Evolutionary conservation across 2,329 filamentous ascomycete genomes (phyloP), one percentile per base, ranked within the genome.

Genomic region (Colletotrichum lentis): DNA sequence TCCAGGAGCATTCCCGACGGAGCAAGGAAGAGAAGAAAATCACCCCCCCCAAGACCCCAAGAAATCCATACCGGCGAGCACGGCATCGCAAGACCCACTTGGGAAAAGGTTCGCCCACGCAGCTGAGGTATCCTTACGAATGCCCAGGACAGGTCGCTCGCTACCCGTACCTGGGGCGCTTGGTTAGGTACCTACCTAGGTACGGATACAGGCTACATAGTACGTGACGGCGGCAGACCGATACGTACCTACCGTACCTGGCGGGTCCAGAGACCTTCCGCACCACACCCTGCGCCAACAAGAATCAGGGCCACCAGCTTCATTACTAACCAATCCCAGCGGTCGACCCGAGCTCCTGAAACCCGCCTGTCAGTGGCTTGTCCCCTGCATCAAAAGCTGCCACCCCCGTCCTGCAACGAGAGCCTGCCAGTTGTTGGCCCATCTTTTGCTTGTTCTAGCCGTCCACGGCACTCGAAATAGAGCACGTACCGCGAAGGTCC

Each of bases 351-450:
- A 44, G 62, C 43, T 46, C 66, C 55, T 69, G 66, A 65, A 69
- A 69, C 62, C 66, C 66, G 66, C 27, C 54, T 66, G 62, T 57
- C 55, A 61, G 62, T 66, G 66, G 66, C 66, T 69, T 69, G 49
- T 52, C 66, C 66, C 66, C 66, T 69, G 66, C 66, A 66, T 69
- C 62, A 66, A 66, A 35, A 69, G 37, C 66, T 63, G 46, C 43
- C 52, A 64, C 43, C 59, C 59, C 59, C 31, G 59, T 54, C 64
- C 60, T 56, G 59, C 44, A 63, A 35, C 52, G 22, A 56, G 56
- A 43, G 55, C 55, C 56, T 60, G 56, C 62, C 56, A 61, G n/a
- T 50, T 66, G 64, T 49, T 68, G 65, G 62, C 53, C 39, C 50
- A 31, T 47, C 18, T 43, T 27, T 35, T 50, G 46, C 46, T 41